Evolutionary conservation across 1,284 basidiomycete genomes (phyloP).

Genomic region (Ustilago cynodontis): DNA sequence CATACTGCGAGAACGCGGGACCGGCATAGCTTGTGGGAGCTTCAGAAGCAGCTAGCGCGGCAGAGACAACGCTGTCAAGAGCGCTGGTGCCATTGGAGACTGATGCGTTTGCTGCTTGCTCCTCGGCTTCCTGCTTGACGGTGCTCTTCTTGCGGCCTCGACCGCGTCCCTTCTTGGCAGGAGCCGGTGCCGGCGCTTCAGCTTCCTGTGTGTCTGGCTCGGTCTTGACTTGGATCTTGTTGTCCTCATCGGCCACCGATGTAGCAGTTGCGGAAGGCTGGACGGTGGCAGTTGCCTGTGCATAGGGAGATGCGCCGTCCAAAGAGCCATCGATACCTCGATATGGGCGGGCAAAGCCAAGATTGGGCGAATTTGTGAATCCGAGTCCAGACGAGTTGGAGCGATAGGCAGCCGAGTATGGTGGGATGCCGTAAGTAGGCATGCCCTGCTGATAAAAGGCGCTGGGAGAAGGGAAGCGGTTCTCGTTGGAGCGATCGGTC

Average conservation of each 20-base stretch:
- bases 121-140: conserved; percentile 23
- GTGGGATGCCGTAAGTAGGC: conserved; percentile 53
- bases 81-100: conserved; percentile 14
- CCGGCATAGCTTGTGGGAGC: conserved; percentile 23
- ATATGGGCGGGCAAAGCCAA: conserved; percentile 50
- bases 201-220: conserved; percentile 30
- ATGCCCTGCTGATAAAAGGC: conserved; percentile 60
- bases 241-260: conserved; percentile 23
- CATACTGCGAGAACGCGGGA: conserved; percentile 40
- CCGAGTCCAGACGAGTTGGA: conserved; percentile 46
- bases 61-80: conserved; percentile 33
- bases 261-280: conserved; percentile 43
- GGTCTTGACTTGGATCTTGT: conserved; percentile 32
- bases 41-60: conserved; percentile 32
- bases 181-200: conserved; percentile 8
- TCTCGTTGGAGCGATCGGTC: conserved; percentile 50
- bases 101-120: conserved; percentile 7
- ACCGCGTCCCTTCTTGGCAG: conserved; percentile 39
- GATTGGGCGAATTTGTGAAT: conserved; percentile 53
- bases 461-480: conserved; percentile 58
- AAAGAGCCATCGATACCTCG: conserved; percentile 37
- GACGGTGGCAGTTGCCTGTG: conserved; percentile 28
- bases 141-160: conserved; percentile 46
- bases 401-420: conserved; percentile 48
- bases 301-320: conserved; percentile 40